Percentiles rank a stretch among this genome's conserved stretches.
Conservation (phyloP, 1,139 yeast genomes). For the Lodderomyces pseudojiufengensis region DNA sequence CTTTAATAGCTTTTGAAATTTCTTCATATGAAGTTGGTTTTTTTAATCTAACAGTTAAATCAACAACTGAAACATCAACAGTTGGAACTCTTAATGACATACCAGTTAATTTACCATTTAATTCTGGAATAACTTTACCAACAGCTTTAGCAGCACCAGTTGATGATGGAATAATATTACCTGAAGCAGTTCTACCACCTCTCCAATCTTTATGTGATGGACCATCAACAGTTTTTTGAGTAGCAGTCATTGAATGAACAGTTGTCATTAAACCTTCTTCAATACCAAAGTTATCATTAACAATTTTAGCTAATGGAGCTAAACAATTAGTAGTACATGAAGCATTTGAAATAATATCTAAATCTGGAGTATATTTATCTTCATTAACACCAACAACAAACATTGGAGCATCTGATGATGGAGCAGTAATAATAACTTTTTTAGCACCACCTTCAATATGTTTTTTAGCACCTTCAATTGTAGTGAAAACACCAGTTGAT, state of each 20-base stretch:
- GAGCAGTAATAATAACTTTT: constrained; percentile 87
- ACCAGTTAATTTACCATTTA: constrained; percentile 88
- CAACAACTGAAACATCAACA: constrained; percentile 71
- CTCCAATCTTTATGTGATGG: constrained; percentile 94
- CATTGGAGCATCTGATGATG: constrained; percentile 87
- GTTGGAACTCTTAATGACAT: constrained; percentile 88
- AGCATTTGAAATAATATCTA: constrained; percentile 75
- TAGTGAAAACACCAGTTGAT: constrained; percentile 89
- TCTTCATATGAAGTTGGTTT: constrained; percentile 71
- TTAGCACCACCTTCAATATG: constrained; percentile 86
- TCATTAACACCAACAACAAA: constrained; percentile 82
- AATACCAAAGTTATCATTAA: constrained; percentile 75
- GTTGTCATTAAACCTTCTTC: constrained; percentile 91
- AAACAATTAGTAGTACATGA: constrained; percentile 90
- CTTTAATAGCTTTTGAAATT: constrained; percentile 68
- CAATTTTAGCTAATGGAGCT: constrained; percentile 83
- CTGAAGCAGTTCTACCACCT: constrained; percentile 91
- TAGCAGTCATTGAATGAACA: constrained; percentile 86
- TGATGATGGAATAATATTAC: constrained; percentile 85
- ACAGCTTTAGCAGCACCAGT: constrained; percentile 95
- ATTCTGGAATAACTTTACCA: constrained; percentile 85
- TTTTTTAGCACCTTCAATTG: constrained; percentile 69
- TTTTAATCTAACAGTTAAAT: constrained; percentile 51
- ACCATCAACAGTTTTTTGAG: constrained; percentile 89
- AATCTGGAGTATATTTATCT: constrained; percentile 66